Percentiles rank a stretch among this genome's conserved stretches.
Conservation (phyloP, 225 moss, liverwort and hornwort genomes). For the Anthoceros angustus region DNA sequence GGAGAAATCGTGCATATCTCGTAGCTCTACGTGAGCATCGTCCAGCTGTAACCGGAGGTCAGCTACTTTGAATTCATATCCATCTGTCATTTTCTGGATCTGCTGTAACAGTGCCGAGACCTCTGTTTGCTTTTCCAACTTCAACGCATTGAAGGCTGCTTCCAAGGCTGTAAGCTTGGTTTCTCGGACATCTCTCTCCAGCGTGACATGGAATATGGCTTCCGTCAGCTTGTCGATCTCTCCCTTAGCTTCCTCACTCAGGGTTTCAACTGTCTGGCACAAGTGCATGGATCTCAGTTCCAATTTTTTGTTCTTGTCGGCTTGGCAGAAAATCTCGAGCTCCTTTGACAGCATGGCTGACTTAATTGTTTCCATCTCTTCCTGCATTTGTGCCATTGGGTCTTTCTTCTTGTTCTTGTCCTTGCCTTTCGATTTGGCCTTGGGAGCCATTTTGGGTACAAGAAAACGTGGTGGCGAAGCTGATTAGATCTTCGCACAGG, state of each 20-base stretch:
- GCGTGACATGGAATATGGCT: neutral
- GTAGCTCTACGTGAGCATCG: neutral
- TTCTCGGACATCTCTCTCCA: neutral
- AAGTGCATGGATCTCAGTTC: neutral
- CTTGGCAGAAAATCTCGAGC: neutral
- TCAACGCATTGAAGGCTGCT: neutral
- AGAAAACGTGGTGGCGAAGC: too few relatives aligned
- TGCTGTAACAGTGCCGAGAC: neutral
- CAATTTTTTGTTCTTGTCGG: neutral
- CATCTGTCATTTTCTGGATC: neutral
- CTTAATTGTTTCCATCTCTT: neutral
- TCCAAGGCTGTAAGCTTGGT: neutral
- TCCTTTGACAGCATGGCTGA: neutral
- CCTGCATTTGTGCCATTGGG: neutral
- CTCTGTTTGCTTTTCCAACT: neutral
- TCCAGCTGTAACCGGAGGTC: slow-evolving; percentile 1
- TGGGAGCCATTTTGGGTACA: neutral
- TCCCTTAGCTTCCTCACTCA: neutral
- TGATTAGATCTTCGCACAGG: neutral
- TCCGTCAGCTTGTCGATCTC: neutral
- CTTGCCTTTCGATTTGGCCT: neutral
- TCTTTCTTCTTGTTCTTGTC: neutral
- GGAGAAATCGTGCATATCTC: slow-evolving; percentile 1
- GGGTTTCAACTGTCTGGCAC: neutral
- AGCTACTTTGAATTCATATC: neutral